Percentiles rank a stretch among this genome's conserved stretches.
Evolutionary conservation across 2,329 filamentous ascomycete species (phyloP).

Genomic region (Fusarium gaditjirri): DNA sequence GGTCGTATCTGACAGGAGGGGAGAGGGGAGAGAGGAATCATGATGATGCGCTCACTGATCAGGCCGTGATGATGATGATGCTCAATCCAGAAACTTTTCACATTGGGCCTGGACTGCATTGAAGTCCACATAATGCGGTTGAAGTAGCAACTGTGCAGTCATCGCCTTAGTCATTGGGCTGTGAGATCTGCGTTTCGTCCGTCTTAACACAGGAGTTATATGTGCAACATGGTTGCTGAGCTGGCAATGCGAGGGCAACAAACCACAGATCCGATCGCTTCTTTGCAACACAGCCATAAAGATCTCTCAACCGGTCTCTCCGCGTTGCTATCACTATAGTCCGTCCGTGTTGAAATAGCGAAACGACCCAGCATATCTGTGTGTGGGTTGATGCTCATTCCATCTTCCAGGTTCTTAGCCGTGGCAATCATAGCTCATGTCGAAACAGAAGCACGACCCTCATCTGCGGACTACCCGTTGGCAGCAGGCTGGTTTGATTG

Average conservation of each 20-base stretch:
- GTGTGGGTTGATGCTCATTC: conserved; percentile 24
- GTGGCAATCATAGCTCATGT: conserved; percentile 36
- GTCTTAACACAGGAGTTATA: conserved; percentile 36
- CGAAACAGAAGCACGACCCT: conserved; percentile 41
- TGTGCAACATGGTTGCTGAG: conserved; percentile 30
- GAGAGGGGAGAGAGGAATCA: not conserved
- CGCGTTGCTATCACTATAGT: not conserved
- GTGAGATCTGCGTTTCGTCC: conserved; percentile 3
- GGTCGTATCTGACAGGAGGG: conserved; percentile 11
- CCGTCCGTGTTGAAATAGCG: conserved; percentile 19
- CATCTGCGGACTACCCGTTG: conserved; percentile 29
- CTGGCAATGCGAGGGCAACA: conserved; percentile 30
- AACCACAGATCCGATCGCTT: not conserved
- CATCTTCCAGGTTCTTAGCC: conserved; percentile 22
- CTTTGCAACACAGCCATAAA: not conserved
- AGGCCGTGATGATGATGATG: not conserved
- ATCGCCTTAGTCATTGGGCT: conserved; percentile 21
- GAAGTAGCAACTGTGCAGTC: not conserved
- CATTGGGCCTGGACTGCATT: not conserved
- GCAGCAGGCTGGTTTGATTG: conserved; percentile 29
- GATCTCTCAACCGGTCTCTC: not conserved
- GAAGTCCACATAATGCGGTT: not conserved
- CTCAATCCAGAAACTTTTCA: conserved; percentile 3
- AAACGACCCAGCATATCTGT: conserved; percentile 13
- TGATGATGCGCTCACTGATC: conserved; percentile 19